A percentile compares a stretch with the other conserved stretches of the same genome.
Evolutionary conservation across 2,329 filamentous ascomycete species (phyloP).

Genomic region (Mycosphaerella arachidis): DNA sequence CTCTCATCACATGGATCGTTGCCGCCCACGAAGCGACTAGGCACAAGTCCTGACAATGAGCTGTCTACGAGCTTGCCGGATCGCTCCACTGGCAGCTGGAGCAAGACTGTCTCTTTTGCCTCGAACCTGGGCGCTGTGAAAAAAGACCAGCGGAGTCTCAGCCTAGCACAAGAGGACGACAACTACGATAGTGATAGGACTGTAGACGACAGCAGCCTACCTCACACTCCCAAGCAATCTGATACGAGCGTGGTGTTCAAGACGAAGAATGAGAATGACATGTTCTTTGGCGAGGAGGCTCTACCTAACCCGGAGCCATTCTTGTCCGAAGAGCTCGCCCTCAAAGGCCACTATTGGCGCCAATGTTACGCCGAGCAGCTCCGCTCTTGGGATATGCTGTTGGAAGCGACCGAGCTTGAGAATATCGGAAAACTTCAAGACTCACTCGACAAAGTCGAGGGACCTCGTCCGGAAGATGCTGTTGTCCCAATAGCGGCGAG

Average conservation of each 20-base stretch:
- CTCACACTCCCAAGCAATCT: constrained; percentile 31
- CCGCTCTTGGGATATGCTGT: constrained; percentile 54
- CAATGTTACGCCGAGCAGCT: constrained; percentile 55
- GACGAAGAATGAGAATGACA: constrained; percentile 56
- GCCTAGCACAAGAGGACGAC: constrained; percentile 25
- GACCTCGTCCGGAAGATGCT: background rate
- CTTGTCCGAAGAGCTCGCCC: constrained; percentile 46
- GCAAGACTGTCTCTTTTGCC: constrained; percentile 35
- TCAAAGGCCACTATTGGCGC: constrained; percentile 51
- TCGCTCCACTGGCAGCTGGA: constrained; percentile 43
- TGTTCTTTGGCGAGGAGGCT: constrained; percentile 51
- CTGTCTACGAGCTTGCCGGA: constrained; percentile 27
- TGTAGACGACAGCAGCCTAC: constrained; percentile 34
- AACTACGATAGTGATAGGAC: constrained; percentile 33
- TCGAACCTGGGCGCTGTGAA: constrained; percentile 32
- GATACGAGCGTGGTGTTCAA: constrained; percentile 42
- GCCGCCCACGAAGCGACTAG: constrained; percentile 25
- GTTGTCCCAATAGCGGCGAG: constrained; percentile 1
- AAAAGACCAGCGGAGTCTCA: constrained; percentile 31
- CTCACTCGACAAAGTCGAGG: background rate
- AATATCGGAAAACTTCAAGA: constrained; percentile 41
- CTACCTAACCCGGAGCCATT: constrained; percentile 42
- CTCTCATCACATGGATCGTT: constrained; percentile 30
- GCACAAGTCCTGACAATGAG: constrained; percentile 28
- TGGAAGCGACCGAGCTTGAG: constrained; percentile 54